Evolutionary conservation across 202 grass and related monocot species (phyloP).

Genomic region (Thinopyrum obtusiflorum): DNA sequence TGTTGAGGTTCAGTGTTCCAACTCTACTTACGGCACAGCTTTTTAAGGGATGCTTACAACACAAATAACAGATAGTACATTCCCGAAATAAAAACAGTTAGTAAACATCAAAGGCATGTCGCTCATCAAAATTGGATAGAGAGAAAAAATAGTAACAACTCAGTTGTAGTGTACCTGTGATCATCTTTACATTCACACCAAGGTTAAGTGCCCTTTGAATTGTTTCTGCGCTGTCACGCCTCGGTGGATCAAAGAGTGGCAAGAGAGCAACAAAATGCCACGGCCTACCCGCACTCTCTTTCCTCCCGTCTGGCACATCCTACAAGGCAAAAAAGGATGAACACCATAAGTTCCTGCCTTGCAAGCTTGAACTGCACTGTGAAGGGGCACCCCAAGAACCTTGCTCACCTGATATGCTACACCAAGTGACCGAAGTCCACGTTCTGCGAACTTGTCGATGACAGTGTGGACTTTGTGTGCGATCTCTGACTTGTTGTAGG

Average conservation of each 20-base stretch:
- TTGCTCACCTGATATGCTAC: constrained; percentile 55
- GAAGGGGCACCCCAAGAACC: background rate
- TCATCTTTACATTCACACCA: constrained; percentile 86
- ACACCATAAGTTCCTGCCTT: background rate
- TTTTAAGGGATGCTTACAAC: background rate
- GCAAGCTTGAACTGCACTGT: background rate
- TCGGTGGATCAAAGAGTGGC: constrained; percentile 80
- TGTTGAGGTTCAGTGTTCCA: background rate
- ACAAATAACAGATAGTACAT: background rate
- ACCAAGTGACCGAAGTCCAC: constrained; percentile 64
- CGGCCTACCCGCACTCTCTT: constrained; percentile 52
- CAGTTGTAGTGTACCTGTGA: constrained; percentile 39
- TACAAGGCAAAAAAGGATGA: constrained; percentile 19
- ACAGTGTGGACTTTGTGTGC: constrained; percentile 56
- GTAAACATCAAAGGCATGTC: background rate
- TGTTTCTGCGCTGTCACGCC: constrained; percentile 75
- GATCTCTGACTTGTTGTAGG: constrained; percentile 54
- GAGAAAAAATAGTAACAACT: background rate
- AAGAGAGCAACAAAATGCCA: constrained; percentile 66
- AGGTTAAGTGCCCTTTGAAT: constrained; percentile 66
- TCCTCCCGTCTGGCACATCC: constrained; percentile 65
- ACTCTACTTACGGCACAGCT: background rate
- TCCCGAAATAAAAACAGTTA: background rate
- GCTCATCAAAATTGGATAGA: background rate
- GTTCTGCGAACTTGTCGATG: constrained; percentile 71